Base-by-base conservation (phyloP, 2,329 filamentous ascomycete genomes). In the Xylariaceae sp. region DNA sequence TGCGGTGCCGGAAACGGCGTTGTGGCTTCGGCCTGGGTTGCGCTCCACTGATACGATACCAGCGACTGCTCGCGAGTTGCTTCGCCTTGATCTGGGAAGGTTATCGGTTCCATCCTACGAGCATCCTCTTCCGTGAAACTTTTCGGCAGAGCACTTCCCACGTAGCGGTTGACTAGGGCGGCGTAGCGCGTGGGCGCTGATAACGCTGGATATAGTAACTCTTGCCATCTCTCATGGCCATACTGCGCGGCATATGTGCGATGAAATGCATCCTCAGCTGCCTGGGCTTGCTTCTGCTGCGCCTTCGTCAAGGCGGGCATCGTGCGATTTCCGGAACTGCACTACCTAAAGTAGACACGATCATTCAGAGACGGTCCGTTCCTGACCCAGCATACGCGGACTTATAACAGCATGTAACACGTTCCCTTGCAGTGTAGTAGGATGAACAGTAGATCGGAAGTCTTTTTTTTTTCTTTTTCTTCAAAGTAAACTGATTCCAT, bases 261-360 rank as follows among this genome's bases (percentile, higher is more conserved):
- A 32, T 54, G 45, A 47, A 52, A 58, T 2, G 55, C 52, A 26
- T 54, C 53, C 31, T 53, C 53, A 9, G 49, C 48, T 1, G 50
- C 55, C 31, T 56, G 48, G 2, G 47, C 51, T 37, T 47, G 43
- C 42, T 56, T 57, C 42, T 48, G 51, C 37, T 57, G 51, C 3
- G 55, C 53, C 34, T 57, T 57, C 9, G 55, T 55, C 17, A 57
- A 39, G 15, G 48, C 48, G 16, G 55, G 48, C 55, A 57, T 56
- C 30, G 22, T 26, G 22, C 6, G 22, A 11, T 26, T 6, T 26
- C 6, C 6, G 22, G 6, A 26, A 11, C 22, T 11, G 22, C 6
- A 6, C 22, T 26, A 11, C 6, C 11, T 6, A 26, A n/a, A n/a
- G n/a, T n/a, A n/a, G n/a, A n/a, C n/a, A n/a, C n/a, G n/a, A n/a